A percentile compares a stretch with the other conserved stretches of the same genome.
phyloP scores from a whole-genome alignment of 1,284 basidiomycete species.

The Apiotrichum laibachii region DNA sequence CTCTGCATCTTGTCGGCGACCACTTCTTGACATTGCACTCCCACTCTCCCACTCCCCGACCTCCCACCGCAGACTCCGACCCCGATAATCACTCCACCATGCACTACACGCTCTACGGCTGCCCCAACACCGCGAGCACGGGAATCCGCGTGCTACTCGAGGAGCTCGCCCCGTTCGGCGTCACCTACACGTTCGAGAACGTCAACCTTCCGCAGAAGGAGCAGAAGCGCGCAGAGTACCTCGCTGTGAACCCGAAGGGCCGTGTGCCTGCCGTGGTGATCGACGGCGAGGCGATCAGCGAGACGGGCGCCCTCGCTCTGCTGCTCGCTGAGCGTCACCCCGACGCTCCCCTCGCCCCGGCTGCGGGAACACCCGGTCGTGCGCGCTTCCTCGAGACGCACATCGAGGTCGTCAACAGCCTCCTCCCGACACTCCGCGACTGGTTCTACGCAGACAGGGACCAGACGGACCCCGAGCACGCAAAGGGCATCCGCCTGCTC shows the following conservation, averaged over 20 bases:
- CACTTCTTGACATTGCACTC: not conserved
- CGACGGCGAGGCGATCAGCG: slow-evolving; percentile 13
- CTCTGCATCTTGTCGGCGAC: not conserved
- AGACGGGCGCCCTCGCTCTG: slow-evolving; percentile 24
- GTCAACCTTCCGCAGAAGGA: slow-evolving; percentile 17
- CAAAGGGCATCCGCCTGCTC: slow-evolving; percentile 15
- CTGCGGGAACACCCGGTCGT: slow-evolving; percentile 4
- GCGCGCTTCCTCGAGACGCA: slow-evolving; percentile 24
- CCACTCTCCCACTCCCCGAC: not conserved
- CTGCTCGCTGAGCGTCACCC: slow-evolving; percentile 24
- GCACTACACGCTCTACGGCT: slow-evolving; percentile 25
- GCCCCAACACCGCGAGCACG: slow-evolving; percentile 22
- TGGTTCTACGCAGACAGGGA: slow-evolving; percentile 30
- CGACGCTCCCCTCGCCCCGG: slow-evolving; percentile 12
- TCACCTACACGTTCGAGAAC: slow-evolving; percentile 15
- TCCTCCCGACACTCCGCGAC: slow-evolving; percentile 29
- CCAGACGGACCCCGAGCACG: slow-evolving; percentile 4
- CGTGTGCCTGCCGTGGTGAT: slow-evolving; percentile 25
- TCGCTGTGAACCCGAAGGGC: slow-evolving; percentile 27
- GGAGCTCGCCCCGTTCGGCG: slow-evolving; percentile 19
- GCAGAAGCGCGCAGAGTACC: slow-evolving; percentile 23
- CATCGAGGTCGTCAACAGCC: slow-evolving; percentile 23
- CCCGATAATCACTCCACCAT: slow-evolving; percentile 3
- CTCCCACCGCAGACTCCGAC: not conserved
- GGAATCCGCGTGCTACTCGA: slow-evolving; percentile 28